Evolutionary conservation across 1,284 basidiomycete species (phyloP).

Genomic region (Pyrrhoderma lamaoense): DNA sequence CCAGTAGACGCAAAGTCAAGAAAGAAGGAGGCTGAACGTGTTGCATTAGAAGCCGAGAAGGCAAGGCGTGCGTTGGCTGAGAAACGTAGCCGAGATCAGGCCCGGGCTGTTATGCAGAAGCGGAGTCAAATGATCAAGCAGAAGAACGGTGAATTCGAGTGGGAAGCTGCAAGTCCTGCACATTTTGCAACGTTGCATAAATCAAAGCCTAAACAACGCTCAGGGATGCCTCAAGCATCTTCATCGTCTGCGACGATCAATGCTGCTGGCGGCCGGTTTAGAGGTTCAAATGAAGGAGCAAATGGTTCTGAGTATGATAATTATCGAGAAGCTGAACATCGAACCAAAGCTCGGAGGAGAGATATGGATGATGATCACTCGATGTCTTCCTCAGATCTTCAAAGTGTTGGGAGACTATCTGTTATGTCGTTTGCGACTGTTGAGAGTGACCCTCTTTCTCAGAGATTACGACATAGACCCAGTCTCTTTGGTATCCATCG

Average conservation of each 20-base stretch:
- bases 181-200: constrained; percentile 37
- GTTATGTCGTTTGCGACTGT: constrained; percentile 72
- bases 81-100: constrained; percentile 74
- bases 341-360: constrained; percentile 73
- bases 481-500: constrained; percentile 58
- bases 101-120: constrained; percentile 93
- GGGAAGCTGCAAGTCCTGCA: constrained; percentile 38
- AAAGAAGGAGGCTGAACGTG: constrained; percentile 85
- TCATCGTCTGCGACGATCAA: constrained; percentile 36
- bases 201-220: constrained; percentile 31
- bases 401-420: constrained; percentile 62
- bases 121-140: constrained; percentile 68
- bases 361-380: constrained; percentile 87
- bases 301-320: constrained; percentile 27
- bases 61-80: constrained; percentile 76
- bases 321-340: constrained; percentile 47
- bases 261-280: constrained; percentile 54
- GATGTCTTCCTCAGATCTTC: constrained; percentile 79
- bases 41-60: constrained; percentile 82
- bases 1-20: constrained; percentile 73
- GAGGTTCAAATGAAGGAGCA: constrained; percentile 12
- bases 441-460: constrained; percentile 77
- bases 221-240: constrained; percentile 22
- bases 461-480: constrained; percentile 52
- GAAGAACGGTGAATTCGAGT: constrained; percentile 46